Conservation (phyloP, 2,329 filamentous ascomycete species). For the Pseudocercospora fijiensis region DNA sequence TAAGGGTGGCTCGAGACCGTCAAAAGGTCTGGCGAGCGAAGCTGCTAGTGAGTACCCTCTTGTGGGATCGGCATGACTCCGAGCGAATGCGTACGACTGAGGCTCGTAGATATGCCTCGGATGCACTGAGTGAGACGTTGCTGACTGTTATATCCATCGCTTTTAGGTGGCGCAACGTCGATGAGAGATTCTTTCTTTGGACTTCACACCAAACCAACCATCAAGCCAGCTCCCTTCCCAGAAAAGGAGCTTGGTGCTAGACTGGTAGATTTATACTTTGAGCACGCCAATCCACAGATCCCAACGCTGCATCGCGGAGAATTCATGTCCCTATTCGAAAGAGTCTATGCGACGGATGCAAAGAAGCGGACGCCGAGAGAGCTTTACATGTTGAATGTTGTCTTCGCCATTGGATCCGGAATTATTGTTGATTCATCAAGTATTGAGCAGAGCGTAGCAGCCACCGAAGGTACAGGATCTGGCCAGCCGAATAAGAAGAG, state of each 20-base stretch:
- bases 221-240: conserved; percentile 82
- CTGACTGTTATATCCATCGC: no score
- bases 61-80: no score
- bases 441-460: conserved; percentile 24
- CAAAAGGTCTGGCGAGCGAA: conserved; percentile 51
- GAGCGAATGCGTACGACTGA: no score
- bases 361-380: conserved; percentile 71
- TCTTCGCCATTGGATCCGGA: conserved; percentile 91
- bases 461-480: conserved; percentile 38
- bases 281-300: conserved; percentile 94
- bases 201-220: conserved; percentile 85
- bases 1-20: conserved; percentile 56
- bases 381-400: conserved; percentile 93
- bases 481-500: conserved; percentile 42
- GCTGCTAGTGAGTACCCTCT: conserved; percentile 35
- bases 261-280: conserved; percentile 83
- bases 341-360: conserved; percentile 69
- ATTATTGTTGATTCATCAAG: conserved; percentile 70
- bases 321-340: conserved; percentile 84
- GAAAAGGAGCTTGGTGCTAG: conserved; percentile 69
- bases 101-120: no score
- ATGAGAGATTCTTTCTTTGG: conserved; percentile 97
- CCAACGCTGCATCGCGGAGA: conserved; percentile 86
- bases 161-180: conserved; percentile 62
- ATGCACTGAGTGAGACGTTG: no score